Conservation (phyloP, 805 yeast species). For the Candida maris region DNA sequence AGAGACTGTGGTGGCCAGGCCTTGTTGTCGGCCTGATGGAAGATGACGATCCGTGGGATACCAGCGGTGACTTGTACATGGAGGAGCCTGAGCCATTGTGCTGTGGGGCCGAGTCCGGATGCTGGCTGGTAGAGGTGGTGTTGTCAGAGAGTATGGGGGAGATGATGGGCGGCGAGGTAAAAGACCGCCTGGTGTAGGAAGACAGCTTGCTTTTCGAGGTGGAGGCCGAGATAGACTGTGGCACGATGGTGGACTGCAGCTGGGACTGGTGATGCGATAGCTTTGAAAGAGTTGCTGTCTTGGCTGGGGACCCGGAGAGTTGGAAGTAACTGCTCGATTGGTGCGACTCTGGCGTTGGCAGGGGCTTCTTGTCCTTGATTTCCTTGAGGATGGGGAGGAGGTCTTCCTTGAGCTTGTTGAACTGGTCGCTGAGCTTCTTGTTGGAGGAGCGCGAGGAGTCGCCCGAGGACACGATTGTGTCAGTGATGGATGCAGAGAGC, state of each 20-base stretch:
- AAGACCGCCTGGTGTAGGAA: slow-evolving; percentile 10
- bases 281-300: slow-evolving; percentile 8
- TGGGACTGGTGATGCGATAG: slow-evolving; percentile 21
- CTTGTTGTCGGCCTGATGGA: slow-evolving; percentile 5
- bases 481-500: slow-evolving; percentile 22
- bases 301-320: slow-evolving; percentile 8
- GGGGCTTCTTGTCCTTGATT: slow-evolving; percentile 61
- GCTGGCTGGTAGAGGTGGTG: slow-evolving; percentile 1
- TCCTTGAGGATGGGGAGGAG: slow-evolving; percentile 59
- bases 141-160: slow-evolving; percentile 17
- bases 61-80: slow-evolving; percentile 3
- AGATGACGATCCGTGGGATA: slow-evolving; percentile 5
- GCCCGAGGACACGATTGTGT: slow-evolving; percentile 14
- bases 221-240: slow-evolving; percentile 16
- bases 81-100: neutral
- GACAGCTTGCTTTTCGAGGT: slow-evolving; percentile 5
- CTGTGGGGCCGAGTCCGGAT: neutral
- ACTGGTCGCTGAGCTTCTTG: slow-evolving; percentile 48
- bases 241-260: slow-evolving; percentile 20
- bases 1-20: slow-evolving; percentile 2
- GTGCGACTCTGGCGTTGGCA: slow-evolving; percentile 52
- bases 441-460: slow-evolving; percentile 8
- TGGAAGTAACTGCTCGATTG: slow-evolving; percentile 3
- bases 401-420: slow-evolving; percentile 57
- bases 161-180: slow-evolving; percentile 18